phyloP scores from a whole-genome alignment of 2,329 filamentous ascomycete genomes.

The Colletotrichum graminicola region DNA sequence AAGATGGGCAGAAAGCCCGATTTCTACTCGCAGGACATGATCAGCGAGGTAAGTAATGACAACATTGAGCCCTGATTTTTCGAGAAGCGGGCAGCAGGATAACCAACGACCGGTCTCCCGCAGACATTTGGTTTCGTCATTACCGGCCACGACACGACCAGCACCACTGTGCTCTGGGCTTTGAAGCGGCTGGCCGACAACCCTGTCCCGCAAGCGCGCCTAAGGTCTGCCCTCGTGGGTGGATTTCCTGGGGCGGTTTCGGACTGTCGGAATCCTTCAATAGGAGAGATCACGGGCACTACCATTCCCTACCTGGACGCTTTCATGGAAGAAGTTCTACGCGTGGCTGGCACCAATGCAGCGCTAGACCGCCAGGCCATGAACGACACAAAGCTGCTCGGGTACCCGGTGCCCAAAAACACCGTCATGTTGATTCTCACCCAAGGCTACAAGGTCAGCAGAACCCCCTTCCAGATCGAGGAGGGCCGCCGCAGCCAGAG shows the following conservation, averaged over 20 bases:
- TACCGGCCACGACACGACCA: conserved; percentile 49
- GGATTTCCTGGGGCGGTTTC: too few relatives aligned
- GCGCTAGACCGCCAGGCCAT: conserved; percentile 45
- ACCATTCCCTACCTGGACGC: conserved; percentile 48
- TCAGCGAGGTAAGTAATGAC: too few relatives aligned
- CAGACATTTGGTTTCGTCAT: conserved; percentile 40
- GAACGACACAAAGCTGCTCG: conserved; percentile 46
- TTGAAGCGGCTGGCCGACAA: conserved; percentile 41
- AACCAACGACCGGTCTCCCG: too few relatives aligned
- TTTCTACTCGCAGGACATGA: too few relatives aligned
- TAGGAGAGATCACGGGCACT: conserved; percentile 43
- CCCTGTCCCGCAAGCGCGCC: conserved; percentile 1
- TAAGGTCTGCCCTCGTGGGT: too few relatives aligned
- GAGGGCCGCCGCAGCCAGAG: conserved; percentile 47
- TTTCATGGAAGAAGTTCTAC: conserved; percentile 48
- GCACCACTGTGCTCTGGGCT: conserved; percentile 48
- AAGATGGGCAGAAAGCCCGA: too few relatives aligned
- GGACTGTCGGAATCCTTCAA: conserved; percentile 26
- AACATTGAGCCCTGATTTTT: conserved; percentile 27
- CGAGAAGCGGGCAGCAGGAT: conserved; percentile 32
- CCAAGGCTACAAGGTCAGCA: conserved; percentile 44
- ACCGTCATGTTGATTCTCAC: conserved; percentile 47
- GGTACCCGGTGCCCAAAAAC: conserved; percentile 46
- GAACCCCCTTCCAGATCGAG: conserved; percentile 45
- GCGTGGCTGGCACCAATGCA: conserved; percentile 44